Evolutionary conservation across 1,284 basidiomycete genomes (phyloP).

Genomic region (Sanghuangporus weigelae): DNA sequence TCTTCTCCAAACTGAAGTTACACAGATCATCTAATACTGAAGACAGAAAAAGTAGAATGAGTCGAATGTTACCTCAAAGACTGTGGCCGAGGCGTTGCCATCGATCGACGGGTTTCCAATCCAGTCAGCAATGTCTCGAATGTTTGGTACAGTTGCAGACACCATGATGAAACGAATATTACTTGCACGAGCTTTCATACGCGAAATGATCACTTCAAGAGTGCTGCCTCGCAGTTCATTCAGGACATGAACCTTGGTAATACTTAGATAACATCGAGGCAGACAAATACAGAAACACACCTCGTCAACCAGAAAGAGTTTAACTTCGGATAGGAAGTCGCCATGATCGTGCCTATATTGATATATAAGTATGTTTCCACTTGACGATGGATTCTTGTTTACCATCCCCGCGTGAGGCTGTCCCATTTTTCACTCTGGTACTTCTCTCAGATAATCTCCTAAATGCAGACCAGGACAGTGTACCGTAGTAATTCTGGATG

Average conservation of each 20-base stretch:
- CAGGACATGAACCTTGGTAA: slow-evolving; percentile 79
- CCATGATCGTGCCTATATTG: slow-evolving; percentile 55
- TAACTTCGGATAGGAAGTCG: slow-evolving; percentile 61
- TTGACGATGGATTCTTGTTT: slow-evolving; percentile 15
- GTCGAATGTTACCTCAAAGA: slow-evolving; percentile 58
- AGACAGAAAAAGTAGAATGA: not conserved
- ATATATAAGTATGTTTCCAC: not conserved
- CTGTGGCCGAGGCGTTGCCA: slow-evolving; percentile 43
- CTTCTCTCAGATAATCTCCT: slow-evolving; percentile 1
- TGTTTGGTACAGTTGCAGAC: slow-evolving; percentile 93
- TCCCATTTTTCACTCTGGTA: slow-evolving; percentile 92
- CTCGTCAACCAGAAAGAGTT: slow-evolving; percentile 88
- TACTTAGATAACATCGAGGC: not conserved
- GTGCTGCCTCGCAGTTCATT: slow-evolving; percentile 87
- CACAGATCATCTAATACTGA: not conserved
- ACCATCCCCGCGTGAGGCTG: slow-evolving; percentile 82
- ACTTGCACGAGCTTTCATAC: slow-evolving; percentile 80
- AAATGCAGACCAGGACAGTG: no score
- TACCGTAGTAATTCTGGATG: slow-evolving; percentile 69
- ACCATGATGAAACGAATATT: slow-evolving; percentile 81
- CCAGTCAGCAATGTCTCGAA: slow-evolving; percentile 87
- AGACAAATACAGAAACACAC: slow-evolving; percentile 33
- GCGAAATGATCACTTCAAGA: slow-evolving; percentile 87
- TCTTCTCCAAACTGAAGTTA: slow-evolving; percentile 80
- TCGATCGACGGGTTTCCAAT: slow-evolving; percentile 51